These are phyloP conservation scores for Chrysoporthe austroafricana DNA, from an alignment of 2,329 filamentous ascomycete genomes.

Conservation along the genomic window DNA sequence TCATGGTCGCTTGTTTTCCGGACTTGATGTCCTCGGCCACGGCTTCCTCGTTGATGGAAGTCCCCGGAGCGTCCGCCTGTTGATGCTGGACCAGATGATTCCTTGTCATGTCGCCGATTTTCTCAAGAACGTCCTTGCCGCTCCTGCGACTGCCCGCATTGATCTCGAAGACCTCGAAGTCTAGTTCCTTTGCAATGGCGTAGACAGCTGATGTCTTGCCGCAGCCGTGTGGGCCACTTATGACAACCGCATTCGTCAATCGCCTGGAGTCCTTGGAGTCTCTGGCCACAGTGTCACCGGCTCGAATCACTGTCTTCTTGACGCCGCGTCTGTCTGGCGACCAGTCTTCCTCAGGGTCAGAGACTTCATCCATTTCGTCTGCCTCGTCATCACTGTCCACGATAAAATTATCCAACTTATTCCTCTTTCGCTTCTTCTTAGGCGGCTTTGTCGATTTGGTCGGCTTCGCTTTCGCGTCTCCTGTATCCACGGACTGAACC, in stretches of 20 bases:
- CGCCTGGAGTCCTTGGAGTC: constrained; percentile 50
- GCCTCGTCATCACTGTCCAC: constrained; percentile 78
- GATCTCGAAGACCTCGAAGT: constrained; percentile 94
- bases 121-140: constrained; percentile 88
- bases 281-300: constrained; percentile 41
- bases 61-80: constrained; percentile 38
- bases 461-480: constrained; percentile 43
- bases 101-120: constrained; percentile 93
- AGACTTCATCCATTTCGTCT: constrained; percentile 69
- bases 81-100: constrained; percentile 80
- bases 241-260: constrained; percentile 75
- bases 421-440: constrained; percentile 70
- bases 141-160: constrained; percentile 81
- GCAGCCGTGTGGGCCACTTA: constrained; percentile 87
- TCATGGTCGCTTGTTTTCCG: constrained; percentile 78
- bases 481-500: constrained; percentile 75
- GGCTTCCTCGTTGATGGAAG: constrained; percentile 46
- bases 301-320: constrained; percentile 60
- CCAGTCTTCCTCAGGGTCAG: constrained; percentile 59
- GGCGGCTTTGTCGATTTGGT: constrained; percentile 35
- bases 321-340: constrained; percentile 37
- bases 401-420: constrained; percentile 80
- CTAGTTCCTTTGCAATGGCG: constrained; percentile 88
- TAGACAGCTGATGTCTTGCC: constrained; percentile 94
- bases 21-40: constrained; percentile 63